A percentile compares a stretch with the other conserved stretches of the same genome.
These are phyloP conservation scores for Suillus weaverae DNA, from an alignment of 768 basidiomycete species.

Conservation along the genomic window DNA sequence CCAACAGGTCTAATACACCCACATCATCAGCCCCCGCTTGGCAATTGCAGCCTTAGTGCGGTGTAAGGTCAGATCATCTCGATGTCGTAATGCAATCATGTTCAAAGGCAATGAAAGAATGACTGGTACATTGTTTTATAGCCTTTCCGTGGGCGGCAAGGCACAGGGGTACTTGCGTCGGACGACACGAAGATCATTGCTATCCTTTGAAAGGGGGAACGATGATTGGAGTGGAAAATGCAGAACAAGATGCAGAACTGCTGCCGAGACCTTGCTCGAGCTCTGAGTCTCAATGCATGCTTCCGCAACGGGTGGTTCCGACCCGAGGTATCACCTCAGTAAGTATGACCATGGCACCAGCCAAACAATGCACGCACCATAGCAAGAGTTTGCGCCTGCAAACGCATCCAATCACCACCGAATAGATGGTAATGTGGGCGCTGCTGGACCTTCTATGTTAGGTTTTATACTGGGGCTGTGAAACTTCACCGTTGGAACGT, in stretches of 20 bases:
- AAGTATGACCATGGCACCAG: not conserved
- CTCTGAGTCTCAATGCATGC: not conserved
- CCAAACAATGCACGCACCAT: not conserved
- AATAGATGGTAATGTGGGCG: not conserved
- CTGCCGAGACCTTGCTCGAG: not conserved
- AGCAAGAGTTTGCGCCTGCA: not conserved
- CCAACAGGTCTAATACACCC: not conserved
- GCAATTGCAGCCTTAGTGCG: not conserved
- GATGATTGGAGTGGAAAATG: not conserved
- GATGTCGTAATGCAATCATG: not conserved
- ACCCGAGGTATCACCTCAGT: constrained; percentile 1
- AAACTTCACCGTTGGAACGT: not conserved
- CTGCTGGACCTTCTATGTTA: not conserved
- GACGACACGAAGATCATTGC: not conserved
- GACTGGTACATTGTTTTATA: not conserved
- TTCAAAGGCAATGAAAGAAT: not conserved
- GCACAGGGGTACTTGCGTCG: not conserved
- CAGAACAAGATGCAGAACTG: not conserved
- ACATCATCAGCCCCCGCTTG: not conserved
- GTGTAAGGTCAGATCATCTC: not conserved
- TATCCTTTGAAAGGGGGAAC: not conserved
- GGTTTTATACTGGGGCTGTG: not conserved
- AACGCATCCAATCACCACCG: not conserved
- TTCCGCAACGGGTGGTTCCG: not conserved
- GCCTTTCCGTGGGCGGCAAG: not conserved